A percentile compares a stretch with the other conserved stretches of the same genome.
Evolutionary conservation across 306 rosid genomes (phyloP).

Genomic region (Senna tora): DNA sequence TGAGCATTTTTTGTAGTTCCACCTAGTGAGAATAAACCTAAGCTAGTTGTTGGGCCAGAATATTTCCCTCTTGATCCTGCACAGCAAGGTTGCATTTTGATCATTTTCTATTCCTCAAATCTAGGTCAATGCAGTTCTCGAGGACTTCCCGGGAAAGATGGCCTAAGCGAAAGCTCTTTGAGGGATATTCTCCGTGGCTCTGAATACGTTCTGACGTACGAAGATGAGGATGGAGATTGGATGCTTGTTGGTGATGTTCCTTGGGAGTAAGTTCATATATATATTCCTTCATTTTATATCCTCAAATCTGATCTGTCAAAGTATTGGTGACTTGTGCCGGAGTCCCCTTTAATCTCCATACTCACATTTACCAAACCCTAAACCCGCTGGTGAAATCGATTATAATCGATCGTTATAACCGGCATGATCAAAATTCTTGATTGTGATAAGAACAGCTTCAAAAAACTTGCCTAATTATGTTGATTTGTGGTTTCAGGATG

Average conservation of each 20-base stretch:
- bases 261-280: slow-evolving; percentile 72
- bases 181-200: slow-evolving; percentile 87
- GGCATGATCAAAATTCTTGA: not conserved
- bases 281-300: slow-evolving; percentile 17
- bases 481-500: slow-evolving; percentile 60
- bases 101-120: slow-evolving; percentile 36
- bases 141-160: slow-evolving; percentile 69
- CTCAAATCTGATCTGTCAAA: too few species aligned
- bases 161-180: slow-evolving; percentile 76
- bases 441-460: slow-evolving; percentile 1
- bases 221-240: slow-evolving; percentile 98
- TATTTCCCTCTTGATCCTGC: slow-evolving; percentile 18
- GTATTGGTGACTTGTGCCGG: too few species aligned
- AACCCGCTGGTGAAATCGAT: too few species aligned
- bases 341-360: too few species aligned
- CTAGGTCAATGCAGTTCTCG: slow-evolving; percentile 79
- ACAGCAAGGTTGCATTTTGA: slow-evolving; percentile 23
- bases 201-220: slow-evolving; percentile 85
- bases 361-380: too few species aligned
- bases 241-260: slow-evolving; percentile 99
- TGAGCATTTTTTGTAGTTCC: too few species aligned
- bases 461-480: slow-evolving; percentile 24
- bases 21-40: too few species aligned
- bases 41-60: not conserved
- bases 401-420: too few species aligned